phyloP scores from a whole-genome alignment of 805 yeast species.

The Blastobotrys mokoenaii region DNA sequence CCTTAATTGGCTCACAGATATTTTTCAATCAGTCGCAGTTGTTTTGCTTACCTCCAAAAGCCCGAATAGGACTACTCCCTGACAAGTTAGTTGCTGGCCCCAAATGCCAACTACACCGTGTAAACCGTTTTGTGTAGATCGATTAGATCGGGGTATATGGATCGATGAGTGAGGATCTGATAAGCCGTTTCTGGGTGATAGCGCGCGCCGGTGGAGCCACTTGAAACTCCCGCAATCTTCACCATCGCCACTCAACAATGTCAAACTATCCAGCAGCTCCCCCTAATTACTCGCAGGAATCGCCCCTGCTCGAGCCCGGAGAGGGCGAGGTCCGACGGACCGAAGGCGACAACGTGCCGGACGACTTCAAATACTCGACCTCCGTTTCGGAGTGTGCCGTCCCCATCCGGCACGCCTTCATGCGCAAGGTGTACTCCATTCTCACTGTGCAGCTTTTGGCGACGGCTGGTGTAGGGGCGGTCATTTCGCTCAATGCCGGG shows the following conservation, averaged over 20 bases:
- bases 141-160: no score
- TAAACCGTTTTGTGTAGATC: no score
- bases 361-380: slow-evolving; percentile 77
- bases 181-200: no score
- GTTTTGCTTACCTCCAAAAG: no score
- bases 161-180: no score
- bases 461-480: slow-evolving; percentile 51
- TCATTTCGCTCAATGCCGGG: slow-evolving; percentile 38
- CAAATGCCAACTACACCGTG: no score
- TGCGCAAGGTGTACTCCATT: slow-evolving; percentile 71
- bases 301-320: slow-evolving; percentile 17
- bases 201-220: no score
- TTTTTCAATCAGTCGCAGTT: no score
- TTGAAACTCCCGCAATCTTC: no score
- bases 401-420: slow-evolving; percentile 64
- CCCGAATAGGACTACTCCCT: no score
- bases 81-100: no score
- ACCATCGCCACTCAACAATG: background rate
- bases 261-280: slow-evolving; percentile 6
- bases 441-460: slow-evolving; percentile 53
- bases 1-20: no score
- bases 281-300: slow-evolving; percentile 5
- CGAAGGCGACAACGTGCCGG: slow-evolving; percentile 25
- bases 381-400: slow-evolving; percentile 71
- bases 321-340: slow-evolving; percentile 13